Base-by-base conservation (phyloP, 306 rosid species). In the Quercus rubra region DNA sequence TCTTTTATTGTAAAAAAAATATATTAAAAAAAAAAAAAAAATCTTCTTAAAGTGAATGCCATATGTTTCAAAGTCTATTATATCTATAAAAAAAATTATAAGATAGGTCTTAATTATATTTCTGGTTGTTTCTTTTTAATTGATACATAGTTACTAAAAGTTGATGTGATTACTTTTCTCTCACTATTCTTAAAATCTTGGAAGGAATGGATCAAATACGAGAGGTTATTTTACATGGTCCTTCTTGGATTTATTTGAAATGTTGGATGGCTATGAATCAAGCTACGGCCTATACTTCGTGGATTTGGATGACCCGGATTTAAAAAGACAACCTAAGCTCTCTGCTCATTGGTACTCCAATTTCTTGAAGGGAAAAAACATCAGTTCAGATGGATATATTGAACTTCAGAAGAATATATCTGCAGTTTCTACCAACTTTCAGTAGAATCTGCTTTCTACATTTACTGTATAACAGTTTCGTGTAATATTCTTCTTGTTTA, bases 141-240 rank as follows among this genome's bases (percentile, higher is more conserved):
- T 33, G 1, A 5, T 33, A 33, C 38, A 33, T 5, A 33, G 7
- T 43, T 7, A 8, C 12, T 43, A 43, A 43, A 43, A 43, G 9
- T 20, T 41, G 52, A 69, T 23, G 10, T 11, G 19, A 46, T 12
- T 69, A 13, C 28, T 9, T 28, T 9, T 54, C 23, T 7, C 30
- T 19, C 17, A 17, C 13, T 25, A 11, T 2, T 51, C 33, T 6
- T 18, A 5, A 8, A 1, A 1, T 72, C 15, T 18, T 79, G 28
- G 38, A 72, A 88, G 87, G 74, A 74, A 83, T 61, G 91, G 91
- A 55, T 78, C 89, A 69, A 80, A 87, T 66, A 6, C 73, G 30
- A 85, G 61, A 49, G 87, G 91, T 9, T 85, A 85, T 64, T 80
- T 88, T 73, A 80, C 14, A 8, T 85, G 91, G 91, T 83, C 91